phyloP scores from a whole-genome alignment of 441 rosid species.

The Gossypium gossypioides region DNA sequence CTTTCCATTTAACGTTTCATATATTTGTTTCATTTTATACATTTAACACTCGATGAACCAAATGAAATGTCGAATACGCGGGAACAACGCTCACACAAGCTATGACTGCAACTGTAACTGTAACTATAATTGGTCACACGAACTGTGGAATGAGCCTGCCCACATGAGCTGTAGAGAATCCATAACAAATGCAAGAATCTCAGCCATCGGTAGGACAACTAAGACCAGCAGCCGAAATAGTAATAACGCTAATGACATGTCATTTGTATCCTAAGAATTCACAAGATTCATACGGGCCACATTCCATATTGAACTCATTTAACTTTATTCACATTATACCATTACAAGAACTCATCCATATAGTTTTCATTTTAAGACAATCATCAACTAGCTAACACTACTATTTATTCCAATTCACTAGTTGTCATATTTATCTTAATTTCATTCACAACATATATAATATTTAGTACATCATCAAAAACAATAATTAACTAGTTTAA shows the following conservation, averaged over 20 bases:
- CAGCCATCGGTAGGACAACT: background rate
- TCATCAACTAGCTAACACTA: background rate
- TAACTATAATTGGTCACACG: no score
- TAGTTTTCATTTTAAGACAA: background rate
- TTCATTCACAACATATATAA: background rate
- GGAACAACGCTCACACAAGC: background rate
- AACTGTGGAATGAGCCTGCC: background rate
- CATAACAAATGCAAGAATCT: background rate
- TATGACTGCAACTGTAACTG: background rate
- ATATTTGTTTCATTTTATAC: background rate
- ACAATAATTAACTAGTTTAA: background rate
- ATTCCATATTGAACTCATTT: background rate
- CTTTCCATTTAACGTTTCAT: background rate
- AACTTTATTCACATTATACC: background rate
- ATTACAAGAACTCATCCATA: background rate
- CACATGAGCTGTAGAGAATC: background rate
- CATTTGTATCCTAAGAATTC: background rate
- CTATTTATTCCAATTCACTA: background rate
- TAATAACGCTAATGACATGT: background rate
- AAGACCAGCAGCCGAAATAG: background rate
- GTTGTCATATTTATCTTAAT: background rate
- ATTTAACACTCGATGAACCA: background rate
- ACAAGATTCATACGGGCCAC: background rate
- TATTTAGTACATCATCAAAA: background rate
- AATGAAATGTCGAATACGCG: background rate